Evolutionary conservation across 1,139 yeast species (phyloP).

Genomic region (Yamadazyma conglobata): DNA sequence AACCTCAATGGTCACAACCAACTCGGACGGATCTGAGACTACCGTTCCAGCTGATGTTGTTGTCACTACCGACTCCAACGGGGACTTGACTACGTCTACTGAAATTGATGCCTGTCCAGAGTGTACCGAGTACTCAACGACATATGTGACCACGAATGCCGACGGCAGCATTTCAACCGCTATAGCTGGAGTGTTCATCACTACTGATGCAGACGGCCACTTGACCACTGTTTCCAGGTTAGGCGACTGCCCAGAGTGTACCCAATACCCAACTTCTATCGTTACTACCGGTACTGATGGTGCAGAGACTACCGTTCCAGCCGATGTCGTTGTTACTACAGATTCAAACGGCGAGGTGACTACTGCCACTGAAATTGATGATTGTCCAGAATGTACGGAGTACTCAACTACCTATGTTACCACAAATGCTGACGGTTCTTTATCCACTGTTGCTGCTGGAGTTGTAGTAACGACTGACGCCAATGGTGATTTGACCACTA

Average conservation of each 20-base stretch:
- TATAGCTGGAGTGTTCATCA: constrained; percentile 9
- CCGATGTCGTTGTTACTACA: constrained; percentile 11
- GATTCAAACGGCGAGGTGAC: constrained; percentile 8
- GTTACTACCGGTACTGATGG: constrained; percentile 12
- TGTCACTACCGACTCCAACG: constrained; percentile 7
- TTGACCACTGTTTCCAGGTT: constrained; percentile 9
- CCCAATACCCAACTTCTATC: constrained; percentile 11
- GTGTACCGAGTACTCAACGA: constrained; percentile 11
- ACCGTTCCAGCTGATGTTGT: constrained; percentile 8
- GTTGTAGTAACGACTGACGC: constrained; percentile 6
- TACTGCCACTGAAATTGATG: constrained; percentile 8
- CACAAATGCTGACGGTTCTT: constrained; percentile 12
- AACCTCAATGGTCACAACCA: constrained; percentile 7
- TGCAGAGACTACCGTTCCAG: constrained; percentile 5
- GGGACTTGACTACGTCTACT: constrained; percentile 9
- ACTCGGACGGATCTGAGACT: constrained; percentile 6
- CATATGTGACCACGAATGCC: constrained; percentile 6
- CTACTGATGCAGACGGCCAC: constrained; percentile 11
- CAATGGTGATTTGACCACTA: constrained; percentile 1
- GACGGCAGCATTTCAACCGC: constrained; percentile 8
- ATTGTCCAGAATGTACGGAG: constrained; percentile 11
- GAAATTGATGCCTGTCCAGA: constrained; percentile 8
- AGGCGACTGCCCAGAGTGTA: constrained; percentile 7
- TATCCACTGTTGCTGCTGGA: constrained; percentile 11
- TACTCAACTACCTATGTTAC: constrained; percentile 14